phyloP scores from a whole-genome alignment of 192 early-diverging fungal genomes.

The Entophlyctis helioformis region DNA sequence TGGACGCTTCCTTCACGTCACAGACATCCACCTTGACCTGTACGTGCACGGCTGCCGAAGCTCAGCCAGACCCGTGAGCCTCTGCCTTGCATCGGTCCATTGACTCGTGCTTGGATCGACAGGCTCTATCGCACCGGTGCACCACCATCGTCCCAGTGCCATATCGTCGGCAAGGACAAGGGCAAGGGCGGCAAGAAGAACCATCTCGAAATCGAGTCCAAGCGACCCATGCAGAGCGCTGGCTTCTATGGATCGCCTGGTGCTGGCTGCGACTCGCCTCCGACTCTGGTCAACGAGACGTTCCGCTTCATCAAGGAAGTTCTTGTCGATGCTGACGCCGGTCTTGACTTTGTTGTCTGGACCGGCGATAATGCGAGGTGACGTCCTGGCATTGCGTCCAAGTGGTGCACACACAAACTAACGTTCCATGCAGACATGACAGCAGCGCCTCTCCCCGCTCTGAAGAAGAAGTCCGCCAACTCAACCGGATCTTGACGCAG shows the following conservation, averaged over 20 bases:
- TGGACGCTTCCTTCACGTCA: conserved; percentile 19
- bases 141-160: conserved; percentile 4
- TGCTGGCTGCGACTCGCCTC: conserved; percentile 21
- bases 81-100: not conserved
- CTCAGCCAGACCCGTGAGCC: not conserved
- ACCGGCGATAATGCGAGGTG: conserved; percentile 24
- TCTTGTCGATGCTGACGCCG: not conserved
- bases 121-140: conserved; percentile 14
- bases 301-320: conserved; percentile 9
- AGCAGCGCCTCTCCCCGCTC: conserved; percentile 9
- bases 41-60: conserved; percentile 2
- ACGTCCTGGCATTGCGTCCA: not conserved
- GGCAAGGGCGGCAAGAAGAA: not conserved
- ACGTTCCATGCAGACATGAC: conserved; percentile 16
- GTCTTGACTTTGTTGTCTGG: conserved; percentile 19
- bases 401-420: not conserved
- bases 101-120: not conserved
- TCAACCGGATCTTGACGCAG: conserved; percentile 7
- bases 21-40: conserved; percentile 22
- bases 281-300: conserved; percentile 18
- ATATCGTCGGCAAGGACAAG: not conserved
- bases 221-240: not conserved
- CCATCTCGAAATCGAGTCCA: not conserved
- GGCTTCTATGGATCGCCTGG: conserved; percentile 17
- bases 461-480: conserved; percentile 4